Evolutionary conservation across 164 flowering plant species (phyloP), one percentile per base, ranked within the genome.

Genomic region (Saururus chinensis): DNA sequence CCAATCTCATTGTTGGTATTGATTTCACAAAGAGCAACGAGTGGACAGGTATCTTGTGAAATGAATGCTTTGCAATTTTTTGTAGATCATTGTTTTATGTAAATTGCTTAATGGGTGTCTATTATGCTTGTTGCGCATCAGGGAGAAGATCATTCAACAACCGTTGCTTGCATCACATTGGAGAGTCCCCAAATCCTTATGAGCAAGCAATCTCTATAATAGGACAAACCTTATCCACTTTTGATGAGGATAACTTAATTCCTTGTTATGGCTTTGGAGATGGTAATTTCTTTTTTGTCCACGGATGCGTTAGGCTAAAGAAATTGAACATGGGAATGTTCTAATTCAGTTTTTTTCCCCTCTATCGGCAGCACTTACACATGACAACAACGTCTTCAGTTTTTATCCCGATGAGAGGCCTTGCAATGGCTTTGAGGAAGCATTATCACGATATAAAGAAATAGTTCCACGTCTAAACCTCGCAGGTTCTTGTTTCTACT

Each of bases 11-110:
- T 66, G 89, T 91, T 56, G 97, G 97, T 61, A 84, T 91, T 73
- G 97, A 91, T 78, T 88, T 91, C 74, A 91, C 97, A 60, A 88
- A 83, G 77, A 91, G 97, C 82, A 90, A 90, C 60, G 97, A 90
- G 77, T 91, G 97, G 97, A 91, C 97, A 64, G 97, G 97, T 87
- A 62, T 7, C 53, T 1, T 51, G 53, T 73, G 51, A 21, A 13
- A 23, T 23, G 30, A 55, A 55, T 1, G 10, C 16, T 66, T 48
- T 67, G 7, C n/a, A 13, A 14, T 24, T 48, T 30, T 61, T 11
- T 7, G 6, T 58, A 16, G 13, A 37, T 25, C 19, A 40, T 37
- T 56, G 45, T 42, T 20, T n/a, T 21, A 20, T 54, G 26, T n/a
- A 45, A 17, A 21, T 56, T 58, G 61, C 8, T 48, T 23, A 61